A percentile compares a stretch with the other conserved stretches of the same genome.
Evolutionary conservation across 2,329 filamentous ascomycete species (phyloP).

Genomic region (Ophiocordyceps camponoti-floridani): DNA sequence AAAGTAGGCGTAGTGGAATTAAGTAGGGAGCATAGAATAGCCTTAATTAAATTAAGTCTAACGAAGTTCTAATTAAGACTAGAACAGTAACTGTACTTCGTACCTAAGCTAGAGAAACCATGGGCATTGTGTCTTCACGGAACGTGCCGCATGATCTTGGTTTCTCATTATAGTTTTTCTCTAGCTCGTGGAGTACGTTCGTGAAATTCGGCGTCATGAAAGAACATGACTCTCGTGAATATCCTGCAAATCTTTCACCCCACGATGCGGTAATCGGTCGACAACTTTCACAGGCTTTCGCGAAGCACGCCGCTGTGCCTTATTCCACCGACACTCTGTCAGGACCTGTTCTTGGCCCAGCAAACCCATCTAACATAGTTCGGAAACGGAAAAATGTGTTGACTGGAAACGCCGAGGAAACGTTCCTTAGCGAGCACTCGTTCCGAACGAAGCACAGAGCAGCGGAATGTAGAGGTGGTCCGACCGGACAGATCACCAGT

Average conservation of each 20-base stretch:
- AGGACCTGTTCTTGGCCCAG: constrained; percentile 46
- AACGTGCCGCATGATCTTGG: no score
- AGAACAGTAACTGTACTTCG: no score
- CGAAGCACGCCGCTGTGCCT: constrained; percentile 41
- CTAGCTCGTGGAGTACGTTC: background rate
- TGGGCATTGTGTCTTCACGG: no score
- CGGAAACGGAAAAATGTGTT: constrained; percentile 66
- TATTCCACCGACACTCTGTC: constrained; percentile 59
- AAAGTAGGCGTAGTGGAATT: no score
- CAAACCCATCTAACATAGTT: constrained; percentile 55
- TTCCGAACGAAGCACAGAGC: constrained; percentile 80
- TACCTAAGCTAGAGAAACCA: no score
- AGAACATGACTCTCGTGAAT: constrained; percentile 39
- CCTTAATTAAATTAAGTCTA: no score
- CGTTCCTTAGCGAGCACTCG: constrained; percentile 73
- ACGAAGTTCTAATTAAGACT: no score
- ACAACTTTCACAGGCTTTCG: constrained; percentile 26
- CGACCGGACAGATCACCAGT: constrained; percentile 36
- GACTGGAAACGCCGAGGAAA: constrained; percentile 78
- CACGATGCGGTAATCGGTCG: constrained; percentile 45
- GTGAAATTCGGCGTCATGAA: background rate
- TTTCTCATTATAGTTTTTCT: no score
- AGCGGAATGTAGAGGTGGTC: constrained; percentile 48
- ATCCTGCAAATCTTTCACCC: constrained; percentile 47
- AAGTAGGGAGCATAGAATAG: no score